These are phyloP conservation scores for Aspergillus flavus DNA, from an alignment of 2,329 filamentous ascomycete genomes.

Conservation along the genomic window DNA sequence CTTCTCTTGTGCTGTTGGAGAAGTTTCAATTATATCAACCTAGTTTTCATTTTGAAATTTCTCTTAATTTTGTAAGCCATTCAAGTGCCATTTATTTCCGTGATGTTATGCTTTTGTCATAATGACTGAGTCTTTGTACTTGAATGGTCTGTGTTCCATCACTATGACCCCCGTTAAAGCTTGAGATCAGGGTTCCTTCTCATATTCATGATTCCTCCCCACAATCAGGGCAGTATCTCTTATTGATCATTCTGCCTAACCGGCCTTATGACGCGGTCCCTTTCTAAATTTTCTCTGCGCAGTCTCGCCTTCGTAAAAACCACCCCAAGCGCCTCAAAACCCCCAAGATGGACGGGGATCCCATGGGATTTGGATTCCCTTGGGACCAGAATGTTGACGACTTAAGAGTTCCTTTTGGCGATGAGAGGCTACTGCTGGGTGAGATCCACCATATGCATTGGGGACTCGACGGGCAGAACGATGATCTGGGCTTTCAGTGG, in stretches of 20 bases:
- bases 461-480: neutral
- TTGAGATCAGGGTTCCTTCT: neutral
- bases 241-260: neutral
- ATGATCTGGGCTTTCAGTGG: neutral
- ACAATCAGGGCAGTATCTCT: neutral
- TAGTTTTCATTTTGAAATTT: neutral
- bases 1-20: neutral
- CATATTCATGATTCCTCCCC: neutral
- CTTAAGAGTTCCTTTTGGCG: too few species aligned
- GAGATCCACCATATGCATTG: conserved; percentile 4
- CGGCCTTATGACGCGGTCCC: too few species aligned
- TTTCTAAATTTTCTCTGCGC: neutral
- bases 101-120: neutral
- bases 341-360: neutral
- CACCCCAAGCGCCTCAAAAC: neutral
- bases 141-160: neutral
- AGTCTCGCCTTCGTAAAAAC: neutral
- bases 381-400: neutral
- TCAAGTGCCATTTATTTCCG: neutral
- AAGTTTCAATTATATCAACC: neutral
- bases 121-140: neutral
- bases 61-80: neutral
- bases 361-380: neutral
- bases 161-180: neutral
- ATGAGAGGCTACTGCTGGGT: conserved; percentile 5